Evolutionary conservation across 768 basidiomycete species (phyloP).

Genomic region (Cystobasidium tubakii): DNA sequence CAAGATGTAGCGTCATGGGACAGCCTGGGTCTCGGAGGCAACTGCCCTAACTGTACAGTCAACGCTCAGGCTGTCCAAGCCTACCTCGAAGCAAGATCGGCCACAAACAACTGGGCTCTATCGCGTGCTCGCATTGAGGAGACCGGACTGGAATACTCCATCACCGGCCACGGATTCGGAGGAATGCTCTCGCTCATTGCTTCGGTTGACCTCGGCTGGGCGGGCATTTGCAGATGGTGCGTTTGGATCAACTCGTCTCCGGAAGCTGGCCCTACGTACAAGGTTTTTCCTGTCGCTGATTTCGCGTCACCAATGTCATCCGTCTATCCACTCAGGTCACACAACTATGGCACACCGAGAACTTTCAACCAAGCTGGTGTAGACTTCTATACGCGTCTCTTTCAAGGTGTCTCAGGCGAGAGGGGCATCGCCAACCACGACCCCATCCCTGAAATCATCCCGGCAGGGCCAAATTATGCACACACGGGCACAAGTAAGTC

Average conservation of each 20-base stretch:
- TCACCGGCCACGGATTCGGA: slow-evolving; percentile 43
- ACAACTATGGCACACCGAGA: slow-evolving; percentile 41
- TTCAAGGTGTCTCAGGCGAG: slow-evolving; percentile 39
- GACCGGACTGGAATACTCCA: slow-evolving; percentile 39
- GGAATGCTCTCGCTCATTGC: slow-evolving; percentile 44
- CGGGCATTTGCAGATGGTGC: slow-evolving; percentile 24
- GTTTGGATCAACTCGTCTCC: neutral
- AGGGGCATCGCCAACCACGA: slow-evolving; percentile 35
- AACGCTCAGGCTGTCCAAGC: slow-evolving; percentile 40
- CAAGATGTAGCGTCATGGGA: slow-evolving; percentile 10
- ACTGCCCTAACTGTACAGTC: slow-evolving; percentile 37
- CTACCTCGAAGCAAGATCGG: slow-evolving; percentile 44
- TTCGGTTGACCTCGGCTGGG: slow-evolving; percentile 44
- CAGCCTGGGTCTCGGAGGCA: slow-evolving; percentile 25
- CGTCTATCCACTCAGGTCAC: slow-evolving; percentile 11
- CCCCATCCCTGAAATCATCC: slow-evolving; percentile 34
- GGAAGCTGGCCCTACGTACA: no score
- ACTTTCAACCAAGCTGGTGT: slow-evolving; percentile 43
- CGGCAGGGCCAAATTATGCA: slow-evolving; percentile 29
- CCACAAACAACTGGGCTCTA: slow-evolving; percentile 44
- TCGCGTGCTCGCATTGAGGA: slow-evolving; percentile 38
- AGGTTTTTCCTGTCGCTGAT: no score
- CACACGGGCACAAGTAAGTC: slow-evolving; percentile 33
- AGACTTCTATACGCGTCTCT: slow-evolving; percentile 42
- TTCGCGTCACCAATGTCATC: neutral